phyloP scores from a whole-genome alignment of 768 basidiomycete genomes.

The Mrakia hoshinonis region DNA sequence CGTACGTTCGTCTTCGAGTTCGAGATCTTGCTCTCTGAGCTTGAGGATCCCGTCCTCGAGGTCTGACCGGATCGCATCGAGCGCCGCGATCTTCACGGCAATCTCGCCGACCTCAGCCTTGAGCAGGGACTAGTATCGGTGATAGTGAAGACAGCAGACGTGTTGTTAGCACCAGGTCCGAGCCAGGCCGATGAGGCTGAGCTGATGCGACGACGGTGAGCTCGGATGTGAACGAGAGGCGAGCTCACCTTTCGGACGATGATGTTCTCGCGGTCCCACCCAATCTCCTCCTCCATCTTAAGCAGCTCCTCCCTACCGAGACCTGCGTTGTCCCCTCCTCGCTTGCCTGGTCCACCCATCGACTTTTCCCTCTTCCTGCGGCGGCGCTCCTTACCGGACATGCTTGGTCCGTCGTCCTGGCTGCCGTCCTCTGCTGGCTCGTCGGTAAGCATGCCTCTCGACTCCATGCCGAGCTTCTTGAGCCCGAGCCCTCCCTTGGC shows the following conservation, averaged over 20 bases:
- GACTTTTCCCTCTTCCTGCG: slow-evolving; percentile 39
- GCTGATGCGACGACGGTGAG: background rate
- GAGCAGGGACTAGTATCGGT: slow-evolving; percentile 74
- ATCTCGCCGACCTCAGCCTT: slow-evolving; percentile 82
- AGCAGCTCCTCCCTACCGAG: slow-evolving; percentile 76
- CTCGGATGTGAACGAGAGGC: too few species aligned
- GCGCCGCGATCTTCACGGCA: slow-evolving; percentile 73
- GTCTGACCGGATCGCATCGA: slow-evolving; percentile 69
- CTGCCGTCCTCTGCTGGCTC: slow-evolving; percentile 38
- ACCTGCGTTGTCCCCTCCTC: slow-evolving; percentile 59
- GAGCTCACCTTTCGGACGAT: slow-evolving; percentile 70
- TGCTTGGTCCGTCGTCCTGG: slow-evolving; percentile 49
- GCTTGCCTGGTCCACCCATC: slow-evolving; percentile 49
- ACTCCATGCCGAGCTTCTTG: slow-evolving; percentile 67
- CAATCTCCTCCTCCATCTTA: slow-evolving; percentile 75
- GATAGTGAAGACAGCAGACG: too few species aligned
- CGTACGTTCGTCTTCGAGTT: slow-evolving; percentile 91
- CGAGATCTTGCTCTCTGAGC: slow-evolving; percentile 88
- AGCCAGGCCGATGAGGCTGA: background rate
- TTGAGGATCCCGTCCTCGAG: slow-evolving; percentile 74
- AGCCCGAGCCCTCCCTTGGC: slow-evolving; percentile 67
- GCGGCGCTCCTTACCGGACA: slow-evolving; percentile 46
- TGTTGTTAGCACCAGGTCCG: background rate
- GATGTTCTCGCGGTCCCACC: slow-evolving; percentile 83
- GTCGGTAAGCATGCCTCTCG: slow-evolving; percentile 59